Evolutionary conservation across 805 yeast genomes (phyloP), one percentile per base, ranked within the genome.

Genomic region (Metschnikowia proteae): DNA sequence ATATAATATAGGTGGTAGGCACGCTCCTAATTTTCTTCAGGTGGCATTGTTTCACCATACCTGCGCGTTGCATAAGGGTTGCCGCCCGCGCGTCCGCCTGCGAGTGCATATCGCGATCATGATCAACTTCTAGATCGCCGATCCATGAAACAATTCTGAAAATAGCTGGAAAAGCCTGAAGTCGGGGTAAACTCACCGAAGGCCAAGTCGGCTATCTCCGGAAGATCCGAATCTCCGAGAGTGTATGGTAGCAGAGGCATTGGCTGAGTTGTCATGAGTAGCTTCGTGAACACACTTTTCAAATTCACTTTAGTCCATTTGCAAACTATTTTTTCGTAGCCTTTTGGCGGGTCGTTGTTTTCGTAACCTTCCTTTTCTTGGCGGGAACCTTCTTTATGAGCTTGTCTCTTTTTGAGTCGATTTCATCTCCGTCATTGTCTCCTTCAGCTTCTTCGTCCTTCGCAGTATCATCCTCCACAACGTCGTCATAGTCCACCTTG

Each of bases 401-500:
- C 60, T 79, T 81, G 60, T 84, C 88, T 70, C 81, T 83, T 56
- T 77, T 75, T 17, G 76, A 59, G 53, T 81, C 87, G 11, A 71
- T 66, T 38, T 68, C 72, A 3, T 68, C 79, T 25, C 60, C 65
- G 4, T 69, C 74, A n/a, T 67, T 76, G 26, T 63, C 71, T 13
- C 69, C 75, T 17, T 72, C 79, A 7, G 67, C 76, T 29, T 73
- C 76, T 29, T 70, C 78, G 28, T 74, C 73, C 68, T 51, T 66
- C 29, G 68, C 67, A 34, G 75, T 73, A 47, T 80, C 83, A 48
- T 82, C 88, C 26, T 79, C 83, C 36, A 85, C 75, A 2, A 84
- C 89, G 51, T 84, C 92, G 37, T 85, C 95, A 44, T 74, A 73
- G 58, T 84, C 91, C 3, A 89, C 90, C 35, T 71, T 74, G 25